Percentiles rank a stretch among this genome's conserved stretches.
Conservation (phyloP, 108 stramenopile species). For the Nannochloropsis gaditana region DNA sequence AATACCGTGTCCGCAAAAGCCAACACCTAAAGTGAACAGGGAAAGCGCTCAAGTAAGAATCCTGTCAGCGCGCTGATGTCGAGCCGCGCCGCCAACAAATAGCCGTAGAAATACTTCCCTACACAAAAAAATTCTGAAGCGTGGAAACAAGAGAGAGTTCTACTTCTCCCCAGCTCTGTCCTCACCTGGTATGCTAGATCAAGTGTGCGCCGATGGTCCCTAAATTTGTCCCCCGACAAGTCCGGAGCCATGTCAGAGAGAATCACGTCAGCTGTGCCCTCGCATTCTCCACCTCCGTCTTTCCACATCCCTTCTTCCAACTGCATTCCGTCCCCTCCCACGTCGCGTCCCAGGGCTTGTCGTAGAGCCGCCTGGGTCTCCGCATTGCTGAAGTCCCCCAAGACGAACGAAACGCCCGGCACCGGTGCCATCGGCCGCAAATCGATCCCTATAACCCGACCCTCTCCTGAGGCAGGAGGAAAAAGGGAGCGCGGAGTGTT, state of each 20-base stretch:
- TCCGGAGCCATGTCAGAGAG: not conserved
- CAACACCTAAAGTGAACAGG: not conserved
- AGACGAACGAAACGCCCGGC: not conserved
- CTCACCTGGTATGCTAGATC: not conserved
- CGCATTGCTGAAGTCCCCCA: not conserved
- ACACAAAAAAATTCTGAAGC: not conserved
- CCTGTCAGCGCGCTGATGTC: too few relatives aligned
- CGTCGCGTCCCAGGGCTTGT: not conserved
- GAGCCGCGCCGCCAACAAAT: too few relatives aligned
- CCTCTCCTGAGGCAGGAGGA: not conserved
- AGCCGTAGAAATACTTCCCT: too few relatives aligned
- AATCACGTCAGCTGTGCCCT: not conserved
- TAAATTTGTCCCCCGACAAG: not conserved
- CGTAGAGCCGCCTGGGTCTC: not conserved
- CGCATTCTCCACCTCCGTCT: not conserved
- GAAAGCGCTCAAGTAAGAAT: too few relatives aligned
- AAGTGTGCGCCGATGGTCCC: conserved; percentile 10
- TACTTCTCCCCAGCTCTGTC: not conserved
- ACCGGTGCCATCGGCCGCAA: not conserved
- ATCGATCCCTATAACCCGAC: not conserved
- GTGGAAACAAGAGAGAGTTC: not conserved
- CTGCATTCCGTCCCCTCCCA: not conserved
- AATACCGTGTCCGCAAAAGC: not conserved
- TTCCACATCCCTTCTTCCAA: not conserved
- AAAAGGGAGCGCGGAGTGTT: not conserved